phyloP scores from a whole-genome alignment of 768 basidiomycete species.

The Russula ochroleuca region DNA sequence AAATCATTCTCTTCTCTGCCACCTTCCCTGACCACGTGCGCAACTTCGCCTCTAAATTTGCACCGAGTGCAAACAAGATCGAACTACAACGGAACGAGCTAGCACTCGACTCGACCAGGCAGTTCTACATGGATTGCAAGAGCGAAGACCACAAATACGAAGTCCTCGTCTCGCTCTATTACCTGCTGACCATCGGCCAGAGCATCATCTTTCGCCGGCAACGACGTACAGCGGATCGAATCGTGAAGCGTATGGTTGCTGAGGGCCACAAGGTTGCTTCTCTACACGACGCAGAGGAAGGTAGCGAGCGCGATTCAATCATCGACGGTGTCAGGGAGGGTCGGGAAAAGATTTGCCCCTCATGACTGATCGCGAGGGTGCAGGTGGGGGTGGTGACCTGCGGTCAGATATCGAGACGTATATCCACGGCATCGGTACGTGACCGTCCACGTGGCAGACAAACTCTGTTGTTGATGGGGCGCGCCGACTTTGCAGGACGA shows the following conservation, averaged over 20 bases:
- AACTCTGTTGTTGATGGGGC: constrained; percentile 1
- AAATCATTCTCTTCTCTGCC: constrained; percentile 96
- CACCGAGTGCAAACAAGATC: constrained; percentile 94
- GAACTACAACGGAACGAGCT: constrained; percentile 92
- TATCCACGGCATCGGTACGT: constrained; percentile 91
- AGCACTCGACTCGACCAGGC: constrained; percentile 88
- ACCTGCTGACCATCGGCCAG: constrained; percentile 90
- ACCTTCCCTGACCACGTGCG: constrained; percentile 96
- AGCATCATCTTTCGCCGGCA: constrained; percentile 99
- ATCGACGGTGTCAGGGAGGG: constrained; percentile 97
- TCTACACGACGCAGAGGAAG: constrained; percentile 91
- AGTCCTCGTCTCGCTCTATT: constrained; percentile 85
- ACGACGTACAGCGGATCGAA: constrained; percentile 88
- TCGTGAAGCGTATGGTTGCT: constrained; percentile 81
- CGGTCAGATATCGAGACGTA: constrained; percentile 94
- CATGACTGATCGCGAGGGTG: constrained; percentile 61
- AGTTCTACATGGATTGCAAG: constrained; percentile 97
- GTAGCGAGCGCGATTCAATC: constrained; percentile 80
- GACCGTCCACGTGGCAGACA: not conserved
- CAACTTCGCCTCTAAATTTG: constrained; percentile 86
- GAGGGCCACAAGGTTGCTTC: constrained; percentile 98
- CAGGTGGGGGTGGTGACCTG: constrained; percentile 44
- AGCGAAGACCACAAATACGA: constrained; percentile 94
- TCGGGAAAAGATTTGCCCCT: constrained; percentile 89
- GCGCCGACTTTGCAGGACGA: constrained; percentile 57